Conservation (phyloP, 192 early-diverging fungal genomes). For the Backusella parvicylindrica region DNA sequence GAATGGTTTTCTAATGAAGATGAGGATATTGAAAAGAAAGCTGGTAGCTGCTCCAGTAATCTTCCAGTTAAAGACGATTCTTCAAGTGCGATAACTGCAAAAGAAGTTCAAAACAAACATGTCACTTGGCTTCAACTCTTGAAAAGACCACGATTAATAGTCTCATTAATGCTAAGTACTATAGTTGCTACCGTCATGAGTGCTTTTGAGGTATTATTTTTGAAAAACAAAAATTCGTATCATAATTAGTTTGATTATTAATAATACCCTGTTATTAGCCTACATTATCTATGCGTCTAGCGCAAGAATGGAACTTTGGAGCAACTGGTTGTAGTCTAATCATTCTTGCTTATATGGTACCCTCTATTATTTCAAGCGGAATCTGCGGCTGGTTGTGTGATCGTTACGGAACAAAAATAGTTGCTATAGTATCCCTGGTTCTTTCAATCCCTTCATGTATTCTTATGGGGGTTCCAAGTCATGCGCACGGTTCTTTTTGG, state of each 20-base stretch:
- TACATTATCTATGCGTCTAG: conserved; percentile 37
- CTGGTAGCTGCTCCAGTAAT: not conserved
- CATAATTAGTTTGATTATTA: not conserved
- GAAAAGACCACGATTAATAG: conserved; percentile 8
- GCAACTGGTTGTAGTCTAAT: conserved; percentile 37
- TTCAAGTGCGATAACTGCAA: not conserved
- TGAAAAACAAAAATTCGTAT: not conserved
- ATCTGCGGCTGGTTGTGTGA: conserved; percentile 43
- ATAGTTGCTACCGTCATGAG: conserved; percentile 20
- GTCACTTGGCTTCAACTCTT: not conserved
- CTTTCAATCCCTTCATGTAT: conserved; percentile 22
- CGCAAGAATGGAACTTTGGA: conserved; percentile 31
- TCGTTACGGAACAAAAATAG: conserved; percentile 41
- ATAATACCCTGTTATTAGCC: conserved; percentile 29
- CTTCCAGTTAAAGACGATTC: not conserved
- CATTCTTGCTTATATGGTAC: conserved; percentile 37
- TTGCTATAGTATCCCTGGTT: conserved; percentile 21
- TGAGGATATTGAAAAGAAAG: not conserved
- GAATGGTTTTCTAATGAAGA: conserved; percentile 28
- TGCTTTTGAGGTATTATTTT: conserved; percentile 21
- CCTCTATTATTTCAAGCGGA: conserved; percentile 34
- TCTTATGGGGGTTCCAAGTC: conserved; percentile 31
- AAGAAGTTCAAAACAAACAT: not conserved
- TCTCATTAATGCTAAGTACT: conserved; percentile 12
- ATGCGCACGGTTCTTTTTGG: not conserved